phyloP scores from a whole-genome alignment of 768 basidiomycete species.

The Tubosaeta brunneosetosa region DNA sequence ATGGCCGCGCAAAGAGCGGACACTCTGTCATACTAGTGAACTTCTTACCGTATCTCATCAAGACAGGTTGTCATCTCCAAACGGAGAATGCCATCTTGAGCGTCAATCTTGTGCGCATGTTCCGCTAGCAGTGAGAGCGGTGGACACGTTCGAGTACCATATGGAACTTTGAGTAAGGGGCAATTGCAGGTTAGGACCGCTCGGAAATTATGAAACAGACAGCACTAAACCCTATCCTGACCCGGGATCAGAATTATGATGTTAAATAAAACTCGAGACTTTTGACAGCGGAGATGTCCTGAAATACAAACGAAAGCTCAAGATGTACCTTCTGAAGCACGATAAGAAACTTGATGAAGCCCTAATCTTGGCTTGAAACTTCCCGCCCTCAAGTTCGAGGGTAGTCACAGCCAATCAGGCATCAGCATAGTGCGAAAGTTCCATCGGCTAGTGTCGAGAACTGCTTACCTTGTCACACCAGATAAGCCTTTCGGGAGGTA shows the following conservation, averaged over 20 bases:
- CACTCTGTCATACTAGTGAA: background rate
- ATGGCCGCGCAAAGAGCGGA: conserved; percentile 10
- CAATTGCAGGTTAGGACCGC: background rate
- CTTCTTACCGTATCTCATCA: background rate
- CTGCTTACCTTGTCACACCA: background rate
- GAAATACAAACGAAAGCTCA: background rate
- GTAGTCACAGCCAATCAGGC: too few relatives aligned
- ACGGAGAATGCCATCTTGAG: conserved; percentile 8
- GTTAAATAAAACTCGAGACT: background rate
- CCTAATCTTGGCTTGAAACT: background rate
- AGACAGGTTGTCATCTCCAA: background rate
- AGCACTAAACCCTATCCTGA: background rate
- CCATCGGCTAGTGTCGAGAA: background rate
- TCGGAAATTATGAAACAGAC: conserved; percentile 4
- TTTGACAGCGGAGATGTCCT: background rate
- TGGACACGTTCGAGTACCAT: conserved; percentile 1
- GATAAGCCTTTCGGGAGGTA: conserved; percentile 14
- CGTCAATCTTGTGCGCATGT: conserved; percentile 10
- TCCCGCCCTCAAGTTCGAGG: background rate
- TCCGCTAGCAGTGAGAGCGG: conserved; percentile 1
- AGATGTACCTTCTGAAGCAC: too few relatives aligned
- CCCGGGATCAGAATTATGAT: conserved; percentile 3
- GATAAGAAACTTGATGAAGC: background rate
- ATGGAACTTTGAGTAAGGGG: background rate
- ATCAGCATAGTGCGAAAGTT: background rate